These are phyloP conservation scores for Pythium pyrilobum DNA, from an alignment of 352 stramenopile genomes.

Conservation along the genomic window DNA sequence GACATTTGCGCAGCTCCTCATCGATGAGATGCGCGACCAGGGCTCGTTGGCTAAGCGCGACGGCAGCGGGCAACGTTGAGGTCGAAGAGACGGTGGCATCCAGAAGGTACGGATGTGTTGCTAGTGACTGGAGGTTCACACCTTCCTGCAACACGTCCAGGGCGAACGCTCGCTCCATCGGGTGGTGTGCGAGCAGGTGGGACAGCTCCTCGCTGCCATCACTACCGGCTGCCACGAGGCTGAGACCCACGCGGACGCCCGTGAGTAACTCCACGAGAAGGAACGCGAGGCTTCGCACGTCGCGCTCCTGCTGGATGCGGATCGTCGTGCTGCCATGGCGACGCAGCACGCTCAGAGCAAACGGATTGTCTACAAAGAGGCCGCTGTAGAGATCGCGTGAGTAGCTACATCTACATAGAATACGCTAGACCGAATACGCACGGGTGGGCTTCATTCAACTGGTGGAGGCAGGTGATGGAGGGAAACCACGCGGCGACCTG, in stretches of 20 bases:
- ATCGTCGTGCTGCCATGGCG: conserved; percentile 8
- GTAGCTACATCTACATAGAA: background rate
- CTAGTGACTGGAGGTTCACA: conserved; percentile 7
- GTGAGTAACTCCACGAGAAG: conserved; percentile 62
- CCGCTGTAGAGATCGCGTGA: background rate
- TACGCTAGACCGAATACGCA: background rate
- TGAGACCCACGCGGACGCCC: conserved; percentile 27
- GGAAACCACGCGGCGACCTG: conserved; percentile 44
- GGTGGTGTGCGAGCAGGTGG: conserved; percentile 15
- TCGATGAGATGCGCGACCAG: conserved; percentile 30
- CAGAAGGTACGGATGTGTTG: conserved; percentile 16
- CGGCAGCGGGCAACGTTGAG: background rate
- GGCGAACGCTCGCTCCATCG: conserved; percentile 28
- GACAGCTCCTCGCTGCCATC: conserved; percentile 24
- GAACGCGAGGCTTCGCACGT: conserved; percentile 51
- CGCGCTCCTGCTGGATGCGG: conserved; percentile 23
- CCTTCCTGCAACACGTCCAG: conserved; percentile 20
- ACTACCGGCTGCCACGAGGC: conserved; percentile 17
- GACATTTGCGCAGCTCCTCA: conserved; percentile 38
- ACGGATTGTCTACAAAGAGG: conserved; percentile 27
- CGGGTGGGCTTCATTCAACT: conserved; percentile 12
- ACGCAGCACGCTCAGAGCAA: conserved; percentile 23
- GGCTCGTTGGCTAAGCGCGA: conserved; percentile 18
- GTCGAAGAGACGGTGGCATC: background rate
- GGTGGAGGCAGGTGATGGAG: conserved; percentile 14